Evolutionary conservation across 2,329 filamentous ascomycete species (phyloP).

Genomic region (Epicoccum sorghinum): DNA sequence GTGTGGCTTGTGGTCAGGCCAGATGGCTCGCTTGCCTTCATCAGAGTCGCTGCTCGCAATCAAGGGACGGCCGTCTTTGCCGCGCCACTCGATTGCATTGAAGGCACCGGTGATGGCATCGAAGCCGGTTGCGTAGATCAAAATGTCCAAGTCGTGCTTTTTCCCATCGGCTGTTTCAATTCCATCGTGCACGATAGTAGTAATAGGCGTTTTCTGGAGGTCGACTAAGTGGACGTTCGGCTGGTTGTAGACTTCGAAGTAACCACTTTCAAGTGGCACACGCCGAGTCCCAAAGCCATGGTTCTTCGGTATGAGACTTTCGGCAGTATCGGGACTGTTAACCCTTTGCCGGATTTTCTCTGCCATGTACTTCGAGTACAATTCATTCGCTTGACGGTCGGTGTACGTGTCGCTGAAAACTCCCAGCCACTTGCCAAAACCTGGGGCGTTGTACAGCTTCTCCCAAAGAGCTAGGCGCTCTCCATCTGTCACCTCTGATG

Average conservation of each 20-base stretch:
- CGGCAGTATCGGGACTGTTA: conserved; percentile 52
- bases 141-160: conserved; percentile 59
- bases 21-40: conserved; percentile 18
- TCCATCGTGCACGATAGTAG: conserved; percentile 54
- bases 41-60: conserved; percentile 25
- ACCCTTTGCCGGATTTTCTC: conserved; percentile 45
- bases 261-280: conserved; percentile 35
- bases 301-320: conserved; percentile 50
- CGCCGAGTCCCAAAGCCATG: conserved; percentile 34
- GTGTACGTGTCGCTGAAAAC: conserved; percentile 28
- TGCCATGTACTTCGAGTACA: conserved; percentile 35
- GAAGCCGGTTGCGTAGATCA: conserved; percentile 56
- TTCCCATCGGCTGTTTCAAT: conserved; percentile 53
- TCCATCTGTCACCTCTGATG: conserved; percentile 16
- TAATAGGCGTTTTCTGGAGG: conserved; percentile 47
- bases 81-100: conserved; percentile 3
- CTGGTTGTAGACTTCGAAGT: conserved; percentile 48
- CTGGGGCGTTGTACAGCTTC: conserved; percentile 24
- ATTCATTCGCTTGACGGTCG: conserved; percentile 29
- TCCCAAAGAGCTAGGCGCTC: conserved; percentile 25
- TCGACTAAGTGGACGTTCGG: conserved; percentile 58
- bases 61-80: conserved; percentile 26
- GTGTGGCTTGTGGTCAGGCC: conserved; percentile 26
- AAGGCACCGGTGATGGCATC: conserved; percentile 48
- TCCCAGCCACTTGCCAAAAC: conserved; percentile 24